A percentile compares a stretch with the other conserved stretches of the same genome.
phyloP scores from a whole-genome alignment of 352 stramenopile species.

The Globisporangium cylindrosporum region DNA sequence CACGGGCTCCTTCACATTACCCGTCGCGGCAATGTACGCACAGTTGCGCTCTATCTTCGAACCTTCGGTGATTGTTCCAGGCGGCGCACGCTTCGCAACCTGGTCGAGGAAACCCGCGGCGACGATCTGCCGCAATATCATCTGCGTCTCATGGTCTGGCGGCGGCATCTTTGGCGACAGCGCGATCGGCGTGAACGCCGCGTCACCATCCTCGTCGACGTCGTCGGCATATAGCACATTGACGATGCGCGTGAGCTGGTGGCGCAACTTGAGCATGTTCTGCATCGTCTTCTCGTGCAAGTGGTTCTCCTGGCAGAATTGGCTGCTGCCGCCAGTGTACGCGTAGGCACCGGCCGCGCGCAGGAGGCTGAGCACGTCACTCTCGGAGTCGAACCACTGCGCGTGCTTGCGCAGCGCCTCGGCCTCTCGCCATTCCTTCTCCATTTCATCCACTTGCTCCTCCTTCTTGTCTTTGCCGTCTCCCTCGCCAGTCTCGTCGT shows the following conservation, averaged over 20 bases:
- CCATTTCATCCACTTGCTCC: constrained; percentile 53
- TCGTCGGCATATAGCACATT: constrained; percentile 59
- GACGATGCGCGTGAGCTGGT: constrained; percentile 81
- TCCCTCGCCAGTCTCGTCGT: constrained; percentile 18
- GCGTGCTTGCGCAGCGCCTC: constrained; percentile 67
- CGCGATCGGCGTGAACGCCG: constrained; percentile 31
- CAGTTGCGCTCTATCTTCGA: constrained; percentile 85
- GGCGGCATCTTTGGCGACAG: constrained; percentile 69
- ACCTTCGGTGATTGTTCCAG: constrained; percentile 73
- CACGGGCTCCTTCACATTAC: constrained; percentile 59
- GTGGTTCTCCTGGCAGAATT: constrained; percentile 76
- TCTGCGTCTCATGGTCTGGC: constrained; percentile 55
- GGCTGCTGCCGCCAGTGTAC: constrained; percentile 51
- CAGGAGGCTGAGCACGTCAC: constrained; percentile 75
- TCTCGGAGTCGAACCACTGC: constrained; percentile 81
- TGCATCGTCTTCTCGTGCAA: constrained; percentile 88
- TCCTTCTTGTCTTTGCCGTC: constrained; percentile 27
- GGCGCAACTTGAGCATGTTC: constrained; percentile 82
- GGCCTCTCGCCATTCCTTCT: constrained; percentile 68
- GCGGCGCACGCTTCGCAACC: constrained; percentile 67
- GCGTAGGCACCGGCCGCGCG: constrained; percentile 77
- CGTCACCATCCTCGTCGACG: constrained; percentile 25
- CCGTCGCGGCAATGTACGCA: constrained; percentile 62
- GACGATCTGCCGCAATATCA: constrained; percentile 71
- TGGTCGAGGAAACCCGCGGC: constrained; percentile 80